These are phyloP conservation scores for Avena sativa DNA, from an alignment of 176 grass and related monocot genomes.

Conservation along the genomic window DNA sequence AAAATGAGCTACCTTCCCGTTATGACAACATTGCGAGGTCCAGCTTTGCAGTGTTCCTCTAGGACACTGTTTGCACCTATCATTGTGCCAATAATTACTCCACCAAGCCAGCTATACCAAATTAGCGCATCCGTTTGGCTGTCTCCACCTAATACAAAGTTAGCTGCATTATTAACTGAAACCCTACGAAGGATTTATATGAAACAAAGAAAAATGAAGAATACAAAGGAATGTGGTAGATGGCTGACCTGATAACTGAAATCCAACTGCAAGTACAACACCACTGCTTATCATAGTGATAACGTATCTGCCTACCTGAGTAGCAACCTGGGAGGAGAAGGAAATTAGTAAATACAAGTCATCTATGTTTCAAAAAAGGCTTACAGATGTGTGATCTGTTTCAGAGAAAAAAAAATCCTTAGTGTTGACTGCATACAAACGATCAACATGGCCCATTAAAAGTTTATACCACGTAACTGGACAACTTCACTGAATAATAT, in stretches of 20 bases:
- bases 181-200: neutral
- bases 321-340: slow-evolving; percentile 60
- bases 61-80: slow-evolving; percentile 87
- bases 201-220: neutral
- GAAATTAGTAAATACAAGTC: slow-evolving; percentile 8
- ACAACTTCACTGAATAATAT: neutral
- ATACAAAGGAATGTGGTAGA: slow-evolving; percentile 20
- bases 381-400: neutral
- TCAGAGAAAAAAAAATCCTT: neutral
- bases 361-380: neutral
- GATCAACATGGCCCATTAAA: neutral
- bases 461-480: neutral
- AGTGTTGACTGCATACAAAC: neutral
- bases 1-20: slow-evolving; percentile 78
- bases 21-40: slow-evolving; percentile 95
- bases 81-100: slow-evolving; percentile 97
- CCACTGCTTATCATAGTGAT: slow-evolving; percentile 97
- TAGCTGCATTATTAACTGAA: slow-evolving; percentile 20
- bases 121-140: slow-evolving; percentile 83
- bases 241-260: slow-evolving; percentile 89
- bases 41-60: slow-evolving; percentile 95
- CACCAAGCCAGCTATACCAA: slow-evolving; percentile 99
- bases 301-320: slow-evolving; percentile 80
- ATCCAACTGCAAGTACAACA: slow-evolving; percentile 81
- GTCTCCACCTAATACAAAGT: slow-evolving; percentile 65